phyloP scores from a whole-genome alignment of 208 protist genomes.

The Trypanosoma theileri region DNA sequence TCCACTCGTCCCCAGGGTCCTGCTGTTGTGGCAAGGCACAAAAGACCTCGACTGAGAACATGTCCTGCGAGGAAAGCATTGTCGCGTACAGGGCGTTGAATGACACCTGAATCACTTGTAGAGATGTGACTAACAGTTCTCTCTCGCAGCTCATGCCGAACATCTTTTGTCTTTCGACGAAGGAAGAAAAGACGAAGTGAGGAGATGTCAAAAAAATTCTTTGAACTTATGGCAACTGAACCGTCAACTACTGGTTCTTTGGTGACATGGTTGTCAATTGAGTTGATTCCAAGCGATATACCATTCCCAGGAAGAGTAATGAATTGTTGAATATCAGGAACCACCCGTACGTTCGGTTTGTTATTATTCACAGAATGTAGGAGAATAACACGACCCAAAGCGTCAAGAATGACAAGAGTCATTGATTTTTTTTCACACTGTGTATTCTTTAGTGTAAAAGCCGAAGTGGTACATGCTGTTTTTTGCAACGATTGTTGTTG shows the following conservation, averaged over 20 bases:
- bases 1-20: constrained; percentile 34
- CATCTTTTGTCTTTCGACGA: constrained; percentile 12
- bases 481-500: constrained; percentile 15
- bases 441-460: background rate
- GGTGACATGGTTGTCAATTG: background rate
- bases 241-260: background rate
- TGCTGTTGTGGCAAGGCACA: constrained; percentile 40
- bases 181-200: constrained; percentile 47
- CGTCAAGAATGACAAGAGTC: constrained; percentile 68
- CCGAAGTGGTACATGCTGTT: background rate
- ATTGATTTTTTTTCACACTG: background rate
- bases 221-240: constrained; percentile 28
- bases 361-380: constrained; percentile 48
- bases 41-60: constrained; percentile 70
- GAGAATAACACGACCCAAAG: constrained; percentile 58
- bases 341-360: constrained; percentile 36
- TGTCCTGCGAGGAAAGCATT: constrained; percentile 34
- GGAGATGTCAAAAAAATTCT: constrained; percentile 56
- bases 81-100: background rate
- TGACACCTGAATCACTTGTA: background rate
- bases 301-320: constrained; percentile 40
- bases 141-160: constrained; percentile 15
- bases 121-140: background rate
- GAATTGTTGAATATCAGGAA: constrained; percentile 65
- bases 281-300: background rate